phyloP scores from a whole-genome alignment of 176 grass and related monocot species.

The Cenchrus purpureus region DNA sequence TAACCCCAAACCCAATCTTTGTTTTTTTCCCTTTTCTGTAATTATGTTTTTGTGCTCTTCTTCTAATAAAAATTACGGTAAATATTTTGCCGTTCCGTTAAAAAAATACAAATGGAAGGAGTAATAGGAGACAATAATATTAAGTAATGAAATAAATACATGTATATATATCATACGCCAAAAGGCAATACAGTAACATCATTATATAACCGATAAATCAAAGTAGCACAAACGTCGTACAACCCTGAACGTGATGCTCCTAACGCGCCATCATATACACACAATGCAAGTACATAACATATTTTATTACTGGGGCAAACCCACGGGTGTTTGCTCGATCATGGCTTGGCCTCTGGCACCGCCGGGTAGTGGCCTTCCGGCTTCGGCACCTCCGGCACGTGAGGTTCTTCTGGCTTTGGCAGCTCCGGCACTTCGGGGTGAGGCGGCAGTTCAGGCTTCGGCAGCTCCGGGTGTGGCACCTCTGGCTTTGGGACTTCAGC shows the following conservation, averaged over 20 bases:
- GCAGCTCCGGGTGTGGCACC: not conserved
- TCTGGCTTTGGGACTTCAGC: too few relatives aligned
- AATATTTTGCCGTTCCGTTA: too few relatives aligned
- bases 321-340: not conserved
- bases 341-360: constrained; percentile 12
- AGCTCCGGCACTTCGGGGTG: not conserved
- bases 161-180: not conserved
- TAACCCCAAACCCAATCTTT: too few relatives aligned
- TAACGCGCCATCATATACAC: not conserved
- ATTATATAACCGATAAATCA: not conserved
- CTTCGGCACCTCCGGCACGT: not conserved
- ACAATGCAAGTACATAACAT: not conserved
- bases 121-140: not conserved
- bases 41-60: too few relatives aligned
- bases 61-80: too few relatives aligned
- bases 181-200: not conserved
- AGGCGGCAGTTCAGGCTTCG: not conserved
- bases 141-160: not conserved
- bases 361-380: constrained; percentile 3
- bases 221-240: not conserved
- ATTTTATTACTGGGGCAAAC: not conserved
- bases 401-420: not conserved
- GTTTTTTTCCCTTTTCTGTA: too few relatives aligned
- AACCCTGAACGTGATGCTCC: not conserved
- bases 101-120: too few relatives aligned